Percentiles rank a stretch among this genome's conserved stretches.
These are phyloP conservation scores for Tulasnella sp. DNA, from an alignment of 768 basidiomycete species.

Conservation along the genomic window DNA sequence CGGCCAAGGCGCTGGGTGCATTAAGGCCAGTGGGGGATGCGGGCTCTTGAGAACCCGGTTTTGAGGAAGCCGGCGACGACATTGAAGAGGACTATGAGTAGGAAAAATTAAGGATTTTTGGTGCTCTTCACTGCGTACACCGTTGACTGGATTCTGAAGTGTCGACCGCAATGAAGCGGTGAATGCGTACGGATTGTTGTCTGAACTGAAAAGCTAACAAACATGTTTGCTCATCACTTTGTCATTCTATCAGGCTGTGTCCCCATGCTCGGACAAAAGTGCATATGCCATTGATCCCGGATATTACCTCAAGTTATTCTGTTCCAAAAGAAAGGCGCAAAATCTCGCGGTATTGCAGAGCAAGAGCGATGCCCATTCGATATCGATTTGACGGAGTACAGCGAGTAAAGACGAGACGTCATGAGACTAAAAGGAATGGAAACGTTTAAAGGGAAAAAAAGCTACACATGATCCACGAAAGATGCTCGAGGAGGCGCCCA, in stretches of 20 bases:
- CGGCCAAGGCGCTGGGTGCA: constrained; percentile 7
- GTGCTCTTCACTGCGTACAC: background rate
- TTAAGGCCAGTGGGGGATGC: background rate
- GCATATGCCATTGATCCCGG: too few relatives aligned
- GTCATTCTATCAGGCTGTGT: too few relatives aligned
- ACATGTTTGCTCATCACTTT: constrained; percentile 7
- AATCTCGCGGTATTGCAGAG: background rate
- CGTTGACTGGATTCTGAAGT: background rate
- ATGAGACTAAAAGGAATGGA: too few relatives aligned
- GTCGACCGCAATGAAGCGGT: constrained; percentile 1
- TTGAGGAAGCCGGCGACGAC: constrained; percentile 19
- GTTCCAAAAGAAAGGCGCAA: background rate
- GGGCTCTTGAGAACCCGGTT: constrained; percentile 25
- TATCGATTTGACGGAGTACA: constrained; percentile 3
- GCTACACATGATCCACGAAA: too few relatives aligned
- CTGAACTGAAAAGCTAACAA: background rate
- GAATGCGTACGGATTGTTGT: background rate
- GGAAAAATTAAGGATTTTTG: background rate
- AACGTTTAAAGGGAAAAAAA: too few relatives aligned
- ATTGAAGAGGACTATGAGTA: background rate
- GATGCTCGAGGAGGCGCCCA: too few relatives aligned
- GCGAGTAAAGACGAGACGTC: background rate
- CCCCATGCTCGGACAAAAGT: too few relatives aligned
- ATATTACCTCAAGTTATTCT: too few relatives aligned
- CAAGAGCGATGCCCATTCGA: background rate